phyloP scores from a whole-genome alignment of 441 rosid species.

The Erodium texanum region DNA sequence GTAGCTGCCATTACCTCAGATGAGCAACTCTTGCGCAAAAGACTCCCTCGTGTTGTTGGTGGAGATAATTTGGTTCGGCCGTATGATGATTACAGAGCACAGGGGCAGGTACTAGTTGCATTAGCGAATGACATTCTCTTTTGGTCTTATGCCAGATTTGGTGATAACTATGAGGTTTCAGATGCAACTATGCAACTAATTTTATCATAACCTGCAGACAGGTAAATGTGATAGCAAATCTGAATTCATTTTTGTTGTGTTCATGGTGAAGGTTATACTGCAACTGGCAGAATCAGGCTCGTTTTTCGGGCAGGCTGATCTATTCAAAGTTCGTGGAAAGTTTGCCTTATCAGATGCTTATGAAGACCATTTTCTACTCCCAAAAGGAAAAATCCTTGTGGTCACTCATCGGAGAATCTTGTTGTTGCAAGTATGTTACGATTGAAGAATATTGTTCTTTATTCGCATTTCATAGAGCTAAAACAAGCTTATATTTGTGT shows the following conservation, averaged over 20 bases:
- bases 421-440: conserved; percentile 72
- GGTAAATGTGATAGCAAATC: neutral
- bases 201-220: neutral
- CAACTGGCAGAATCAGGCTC: conserved; percentile 97
- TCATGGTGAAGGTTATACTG: conserved; percentile 60
- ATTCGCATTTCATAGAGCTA: conserved; percentile 4
- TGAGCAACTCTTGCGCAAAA: conserved; percentile 87
- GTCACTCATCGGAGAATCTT: conserved; percentile 83
- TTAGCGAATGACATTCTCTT: neutral
- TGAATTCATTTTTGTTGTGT: neutral
- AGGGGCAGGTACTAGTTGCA: conserved; percentile 63
- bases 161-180: too few species aligned
- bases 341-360: conserved; percentile 93
- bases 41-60: conserved; percentile 83
- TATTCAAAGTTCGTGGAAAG: conserved; percentile 90
- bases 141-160: neutral
- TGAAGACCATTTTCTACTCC: conserved; percentile 86
- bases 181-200: too few species aligned
- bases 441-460: neutral
- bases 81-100: conserved; percentile 72
- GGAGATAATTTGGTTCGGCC: conserved; percentile 91
- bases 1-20: conserved; percentile 94
- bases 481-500: neutral
- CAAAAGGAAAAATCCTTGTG: conserved; percentile 63
- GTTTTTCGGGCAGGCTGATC: conserved; percentile 90